Evolutionary conservation across 2,329 filamentous ascomycete species (phyloP).

Genomic region (Ceratocystis diversiconidia): DNA sequence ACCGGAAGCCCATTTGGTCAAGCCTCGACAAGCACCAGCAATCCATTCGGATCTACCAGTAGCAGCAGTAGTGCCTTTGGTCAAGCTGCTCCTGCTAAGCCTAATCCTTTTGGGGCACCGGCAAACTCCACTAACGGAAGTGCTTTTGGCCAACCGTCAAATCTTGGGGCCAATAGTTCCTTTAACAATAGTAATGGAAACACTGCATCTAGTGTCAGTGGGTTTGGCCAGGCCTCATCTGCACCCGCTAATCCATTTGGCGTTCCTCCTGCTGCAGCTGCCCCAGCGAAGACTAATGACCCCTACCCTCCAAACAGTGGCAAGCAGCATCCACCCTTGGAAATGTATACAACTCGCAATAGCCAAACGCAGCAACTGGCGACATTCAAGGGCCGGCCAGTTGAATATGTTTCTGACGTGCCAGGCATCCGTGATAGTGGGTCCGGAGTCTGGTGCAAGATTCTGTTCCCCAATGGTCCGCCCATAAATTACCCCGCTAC

Average conservation of each 20-base stretch:
- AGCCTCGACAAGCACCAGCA: constrained; percentile 16
- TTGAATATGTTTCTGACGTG: constrained; percentile 42
- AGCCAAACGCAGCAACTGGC: constrained; percentile 33
- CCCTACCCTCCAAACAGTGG: constrained; percentile 34
- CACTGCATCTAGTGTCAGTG: neutral
- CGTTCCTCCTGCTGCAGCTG: constrained; percentile 11
- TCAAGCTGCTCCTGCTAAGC: constrained; percentile 19
- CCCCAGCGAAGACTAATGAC: constrained; percentile 20
- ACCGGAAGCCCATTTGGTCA: constrained; percentile 20
- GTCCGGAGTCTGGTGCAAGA: constrained; percentile 45
- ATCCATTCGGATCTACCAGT: neutral
- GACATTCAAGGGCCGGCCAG: constrained; percentile 49
- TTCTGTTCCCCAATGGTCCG: constrained; percentile 61
- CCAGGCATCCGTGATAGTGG: constrained; percentile 31
- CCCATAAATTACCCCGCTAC: constrained; percentile 50
- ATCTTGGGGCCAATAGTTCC: constrained; percentile 8
- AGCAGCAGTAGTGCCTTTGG: constrained; percentile 21
- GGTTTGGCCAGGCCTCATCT: constrained; percentile 13
- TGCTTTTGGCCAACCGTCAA: constrained; percentile 17
- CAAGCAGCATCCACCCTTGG: constrained; percentile 32
- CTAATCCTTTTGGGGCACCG: constrained; percentile 24
- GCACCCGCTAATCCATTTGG: constrained; percentile 10
- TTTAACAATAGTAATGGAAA: constrained; percentile 12
- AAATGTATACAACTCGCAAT: constrained; percentile 31
- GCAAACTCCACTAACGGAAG: constrained; percentile 14